Base-by-base conservation (phyloP, 768 basidiomycete genomes). In the Lentinula lateritia region DNA sequence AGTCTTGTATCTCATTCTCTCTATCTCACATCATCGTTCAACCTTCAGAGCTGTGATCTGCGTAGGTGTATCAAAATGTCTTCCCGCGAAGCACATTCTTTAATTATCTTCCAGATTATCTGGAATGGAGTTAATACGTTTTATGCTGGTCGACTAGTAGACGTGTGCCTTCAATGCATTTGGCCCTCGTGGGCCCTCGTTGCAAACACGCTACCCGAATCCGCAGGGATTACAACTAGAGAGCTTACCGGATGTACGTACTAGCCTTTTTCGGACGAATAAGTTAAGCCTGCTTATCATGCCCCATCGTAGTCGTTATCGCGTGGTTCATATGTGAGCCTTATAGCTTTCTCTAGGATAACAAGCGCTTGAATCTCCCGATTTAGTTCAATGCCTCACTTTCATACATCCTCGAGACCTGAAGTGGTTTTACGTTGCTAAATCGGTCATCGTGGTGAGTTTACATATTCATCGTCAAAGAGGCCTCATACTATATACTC, bases 111-210 rank as follows among this genome's bases (percentile, higher is more conserved):
- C 5, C 32, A 63, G 62, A 59, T 63, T 18, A 60, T 63, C 46
- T 63, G 62, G 62, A 63, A 63, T 34, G 62, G 62, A 15, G 52
- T 54, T 10, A 63, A 63, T 45, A 63, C 62, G 32, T 63, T 60
- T 36, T 63, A 59, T 53, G 62, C 58, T 52, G 62, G 62, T n/a
- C 62, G 57, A 20, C 42, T 63, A n/a, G 58, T 63, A 6, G 57
- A 59, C 20, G 58, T 63, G 9, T 59, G 58, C 20, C 23, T 63
- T 16, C 62, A 63, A 48, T 63, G 62, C 28, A 63, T 63, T 13
- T 63, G 62, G 62, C 58, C 62, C 0, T 60, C 56, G 4, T 63
- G 62, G 62, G 52, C 50, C 41, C 34, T 50, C 50, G 50, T 63
- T 35, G 8, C 38, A 42, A 63, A 63, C 52, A 63, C 50, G n/a